Conservation (phyloP, 164 flowering plant species). For the Malania oleifera region DNA sequence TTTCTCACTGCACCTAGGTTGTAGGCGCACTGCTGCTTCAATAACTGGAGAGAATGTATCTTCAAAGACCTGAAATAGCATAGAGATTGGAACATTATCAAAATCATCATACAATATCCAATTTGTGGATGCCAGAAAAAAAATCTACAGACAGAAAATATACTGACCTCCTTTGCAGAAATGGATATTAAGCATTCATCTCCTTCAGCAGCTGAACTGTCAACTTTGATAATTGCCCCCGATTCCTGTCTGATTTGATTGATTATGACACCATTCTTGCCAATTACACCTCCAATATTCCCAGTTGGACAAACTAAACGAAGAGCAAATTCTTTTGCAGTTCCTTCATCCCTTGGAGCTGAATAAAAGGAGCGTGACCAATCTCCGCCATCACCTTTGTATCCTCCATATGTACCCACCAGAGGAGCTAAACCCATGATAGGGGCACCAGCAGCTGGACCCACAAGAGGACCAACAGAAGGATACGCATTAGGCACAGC, state of each 20-base stretch:
- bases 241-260: conserved; percentile 94
- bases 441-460: conserved; percentile 55
- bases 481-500: conserved; percentile 39
- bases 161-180: conserved; percentile 73
- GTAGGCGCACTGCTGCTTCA: conserved; percentile 87
- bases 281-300: conserved; percentile 88
- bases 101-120: background rate
- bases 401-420: conserved; percentile 72
- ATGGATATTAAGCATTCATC: conserved; percentile 78
- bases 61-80: conserved; percentile 61
- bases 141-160: background rate
- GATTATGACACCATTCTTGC: conserved; percentile 80
- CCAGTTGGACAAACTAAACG: conserved; percentile 72
- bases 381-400: conserved; percentile 66
- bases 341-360: conserved; percentile 57
- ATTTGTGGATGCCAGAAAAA: background rate
- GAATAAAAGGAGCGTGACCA: conserved; percentile 69
- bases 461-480: conserved; percentile 51
- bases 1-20: conserved; percentile 91
- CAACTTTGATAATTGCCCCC: conserved; percentile 75
- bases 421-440: conserved; percentile 73
- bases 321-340: conserved; percentile 77
- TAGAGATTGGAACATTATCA: background rate
- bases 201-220: conserved; percentile 68
- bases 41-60: conserved; percentile 70